phyloP scores from a whole-genome alignment of 805 yeast species.

The Hanseniaspora osmophila region DNA sequence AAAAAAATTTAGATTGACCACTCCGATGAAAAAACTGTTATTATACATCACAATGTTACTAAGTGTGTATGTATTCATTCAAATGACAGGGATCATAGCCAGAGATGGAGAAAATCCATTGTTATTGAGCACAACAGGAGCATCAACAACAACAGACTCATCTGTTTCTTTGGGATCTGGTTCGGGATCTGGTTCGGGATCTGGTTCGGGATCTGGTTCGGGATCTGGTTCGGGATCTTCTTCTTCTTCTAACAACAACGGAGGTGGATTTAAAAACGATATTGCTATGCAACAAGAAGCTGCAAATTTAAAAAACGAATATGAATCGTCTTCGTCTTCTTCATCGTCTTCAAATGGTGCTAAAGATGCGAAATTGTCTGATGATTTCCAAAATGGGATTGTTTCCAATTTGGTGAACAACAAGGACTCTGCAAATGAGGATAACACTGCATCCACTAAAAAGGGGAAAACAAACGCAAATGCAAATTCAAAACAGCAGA shows the following conservation, averaged over 20 bases:
- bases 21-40: constrained; percentile 33
- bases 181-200: too few relatives aligned
- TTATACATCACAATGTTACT: constrained; percentile 25
- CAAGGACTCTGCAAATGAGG: too few relatives aligned
- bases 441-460: too few relatives aligned
- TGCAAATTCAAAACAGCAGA: too few relatives aligned
- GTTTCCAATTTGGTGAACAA: too few relatives aligned
- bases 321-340: neutral
- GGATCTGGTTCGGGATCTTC: neutral
- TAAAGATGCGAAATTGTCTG: too few relatives aligned
- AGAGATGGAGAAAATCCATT: constrained; percentile 9
- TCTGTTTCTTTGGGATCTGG: too few relatives aligned
- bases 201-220: neutral
- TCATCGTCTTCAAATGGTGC: too few relatives aligned
- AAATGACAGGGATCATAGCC: constrained; percentile 15
- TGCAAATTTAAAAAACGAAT: constrained; percentile 16
- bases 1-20: constrained; percentile 24
- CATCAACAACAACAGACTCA: too few relatives aligned
- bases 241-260: constrained; percentile 6
- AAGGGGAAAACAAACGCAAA: too few relatives aligned
- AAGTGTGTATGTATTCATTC: constrained; percentile 22
- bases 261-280: constrained; percentile 19
- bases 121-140: neutral
- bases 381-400: too few relatives aligned
- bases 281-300: constrained; percentile 19